A percentile compares a stretch with the other conserved stretches of the same genome.
These are phyloP conservation scores for Crithidia thermophila DNA, from an alignment of 208 protist species.

Conservation along the genomic window DNA sequence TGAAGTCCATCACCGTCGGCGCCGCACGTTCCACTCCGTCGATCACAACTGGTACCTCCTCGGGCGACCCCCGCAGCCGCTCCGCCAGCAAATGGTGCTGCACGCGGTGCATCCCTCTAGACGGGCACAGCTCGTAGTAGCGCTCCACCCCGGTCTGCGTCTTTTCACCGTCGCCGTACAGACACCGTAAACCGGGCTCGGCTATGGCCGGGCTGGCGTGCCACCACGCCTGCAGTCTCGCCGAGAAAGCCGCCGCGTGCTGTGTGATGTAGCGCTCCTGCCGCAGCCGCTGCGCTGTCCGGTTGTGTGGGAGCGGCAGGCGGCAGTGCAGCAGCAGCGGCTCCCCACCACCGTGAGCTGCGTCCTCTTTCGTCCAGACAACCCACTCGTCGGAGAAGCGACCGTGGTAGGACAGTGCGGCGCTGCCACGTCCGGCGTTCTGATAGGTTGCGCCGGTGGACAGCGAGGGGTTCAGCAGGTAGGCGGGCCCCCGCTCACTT, in stretches of 20 bases:
- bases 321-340: slow-evolving; percentile 76
- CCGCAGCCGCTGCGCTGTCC: slow-evolving; percentile 14
- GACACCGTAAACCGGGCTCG: slow-evolving; percentile 34
- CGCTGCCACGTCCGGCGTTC: background rate
- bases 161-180: slow-evolving; percentile 80
- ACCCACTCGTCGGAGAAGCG: slow-evolving; percentile 77
- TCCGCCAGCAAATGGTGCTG: slow-evolving; percentile 37
- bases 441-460: slow-evolving; percentile 10
- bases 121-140: slow-evolving; percentile 73
- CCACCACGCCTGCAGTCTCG: slow-evolving; percentile 52
- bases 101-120: slow-evolving; percentile 51
- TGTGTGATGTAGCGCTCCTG: slow-evolving; percentile 38
- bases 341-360: slow-evolving; percentile 4
- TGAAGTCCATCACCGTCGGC: slow-evolving; percentile 25
- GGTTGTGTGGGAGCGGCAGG: slow-evolving; percentile 61
- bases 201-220: slow-evolving; percentile 10
- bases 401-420: slow-evolving; percentile 35
- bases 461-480: slow-evolving; percentile 13
- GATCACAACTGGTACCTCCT: background rate
- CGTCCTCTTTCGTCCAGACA: slow-evolving; percentile 53
- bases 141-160: slow-evolving; percentile 45
- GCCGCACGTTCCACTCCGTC: background rate
- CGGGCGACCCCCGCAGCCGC: slow-evolving; percentile 3
- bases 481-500: background rate
- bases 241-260: slow-evolving; percentile 27